These are phyloP conservation scores for Plantago coronopus DNA, from an alignment of 305 asterid species.

Conservation along the genomic window DNA sequence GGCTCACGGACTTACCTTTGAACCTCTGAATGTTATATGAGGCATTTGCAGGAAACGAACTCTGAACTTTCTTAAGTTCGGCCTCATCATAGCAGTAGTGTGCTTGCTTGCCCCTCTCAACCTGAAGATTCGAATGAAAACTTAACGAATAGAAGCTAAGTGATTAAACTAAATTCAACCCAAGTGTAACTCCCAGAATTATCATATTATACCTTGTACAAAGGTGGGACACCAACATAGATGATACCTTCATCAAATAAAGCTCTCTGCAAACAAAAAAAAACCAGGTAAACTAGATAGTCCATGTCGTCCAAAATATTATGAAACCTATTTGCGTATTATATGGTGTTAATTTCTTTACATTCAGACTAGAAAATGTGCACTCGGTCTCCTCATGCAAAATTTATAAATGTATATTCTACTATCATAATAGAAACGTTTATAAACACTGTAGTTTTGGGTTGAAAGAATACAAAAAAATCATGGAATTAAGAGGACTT, in stretches of 20 bases:
- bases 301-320: slow-evolving; percentile 12
- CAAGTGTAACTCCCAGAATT: slow-evolving; percentile 1
- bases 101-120: slow-evolving; percentile 87
- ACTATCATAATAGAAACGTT: too few relatives aligned
- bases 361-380: not conserved
- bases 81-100: slow-evolving; percentile 80
- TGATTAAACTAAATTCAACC: slow-evolving; percentile 9
- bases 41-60: slow-evolving; percentile 81
- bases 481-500: too few relatives aligned
- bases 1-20: slow-evolving; percentile 87
- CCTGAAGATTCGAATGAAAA: slow-evolving; percentile 40
- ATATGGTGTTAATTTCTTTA: not conserved
- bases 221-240: slow-evolving; percentile 97
- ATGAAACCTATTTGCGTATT: not conserved
- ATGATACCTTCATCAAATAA: slow-evolving; percentile 90
- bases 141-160: slow-evolving; percentile 14
- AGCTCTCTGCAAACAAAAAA: slow-evolving; percentile 64
- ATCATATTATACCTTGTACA: slow-evolving; percentile 66
- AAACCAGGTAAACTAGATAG: slow-evolving; percentile 21
- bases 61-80: slow-evolving; percentile 64
- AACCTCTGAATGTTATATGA: slow-evolving; percentile 95
- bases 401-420: too few relatives aligned
- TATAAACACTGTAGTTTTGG: too few relatives aligned
- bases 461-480: too few relatives aligned
- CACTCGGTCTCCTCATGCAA: too few relatives aligned